phyloP scores from a whole-genome alignment of 2,329 filamentous ascomycete species.

The Stylonectria norvegica region DNA sequence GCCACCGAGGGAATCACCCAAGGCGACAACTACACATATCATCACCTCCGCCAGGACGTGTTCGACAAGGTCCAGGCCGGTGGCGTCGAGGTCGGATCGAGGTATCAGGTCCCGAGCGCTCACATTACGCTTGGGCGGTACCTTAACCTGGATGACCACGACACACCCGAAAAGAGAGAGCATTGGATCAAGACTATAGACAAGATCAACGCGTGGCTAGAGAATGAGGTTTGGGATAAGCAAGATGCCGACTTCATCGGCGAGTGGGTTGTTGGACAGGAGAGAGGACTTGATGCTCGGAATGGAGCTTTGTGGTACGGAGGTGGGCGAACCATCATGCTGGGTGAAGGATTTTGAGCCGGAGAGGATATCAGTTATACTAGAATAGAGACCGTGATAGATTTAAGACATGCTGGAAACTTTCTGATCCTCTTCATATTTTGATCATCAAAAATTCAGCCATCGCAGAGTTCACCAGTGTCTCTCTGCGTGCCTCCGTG shows the following conservation, averaged over 20 bases:
- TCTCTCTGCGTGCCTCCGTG: too few relatives aligned
- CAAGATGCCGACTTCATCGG: conserved; percentile 46
- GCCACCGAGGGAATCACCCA: conserved; percentile 35
- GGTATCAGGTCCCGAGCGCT: conserved; percentile 85
- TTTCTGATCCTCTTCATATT: too few relatives aligned
- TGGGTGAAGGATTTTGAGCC: conserved; percentile 58
- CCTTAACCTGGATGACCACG: conserved; percentile 63
- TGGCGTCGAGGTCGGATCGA: conserved; percentile 68
- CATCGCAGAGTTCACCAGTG: too few relatives aligned
- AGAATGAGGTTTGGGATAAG: conserved; percentile 65
- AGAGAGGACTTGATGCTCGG: conserved; percentile 73
- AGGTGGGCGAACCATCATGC: conserved; percentile 66
- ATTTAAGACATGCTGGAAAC: conserved; percentile 8
- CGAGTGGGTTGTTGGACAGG: conserved; percentile 86
- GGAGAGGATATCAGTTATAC: background rate
- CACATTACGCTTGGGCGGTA: conserved; percentile 88
- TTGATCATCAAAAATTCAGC: too few relatives aligned
- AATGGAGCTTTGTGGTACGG: conserved; percentile 84
- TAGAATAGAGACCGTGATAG: conserved; percentile 8
- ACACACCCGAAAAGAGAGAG: conserved; percentile 54
- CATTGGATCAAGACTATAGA: conserved; percentile 70
- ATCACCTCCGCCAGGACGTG: conserved; percentile 80
- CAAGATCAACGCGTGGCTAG: conserved; percentile 71
- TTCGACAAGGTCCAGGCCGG: conserved; percentile 58
- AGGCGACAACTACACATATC: conserved; percentile 75